Percentiles rank a stretch among this genome's conserved stretches.
These are phyloP conservation scores for Theileria sp. DNA, from an alignment of 169 alveolate species.

Conservation along the genomic window DNA sequence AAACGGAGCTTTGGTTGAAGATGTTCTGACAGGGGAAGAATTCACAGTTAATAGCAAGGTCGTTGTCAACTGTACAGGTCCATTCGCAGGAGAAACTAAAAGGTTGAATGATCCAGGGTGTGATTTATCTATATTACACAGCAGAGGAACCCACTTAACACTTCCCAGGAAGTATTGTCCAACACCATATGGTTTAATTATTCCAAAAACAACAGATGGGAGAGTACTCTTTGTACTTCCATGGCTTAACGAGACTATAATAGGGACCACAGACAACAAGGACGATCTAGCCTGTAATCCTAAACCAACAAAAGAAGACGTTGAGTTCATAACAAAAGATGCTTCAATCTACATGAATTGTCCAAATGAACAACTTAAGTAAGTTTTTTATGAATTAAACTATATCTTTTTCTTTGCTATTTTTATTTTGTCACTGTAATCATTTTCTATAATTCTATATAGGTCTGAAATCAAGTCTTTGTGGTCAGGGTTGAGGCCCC, in stretches of 20 bases:
- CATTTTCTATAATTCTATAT: slow-evolving; percentile 47
- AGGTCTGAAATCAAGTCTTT: slow-evolving; percentile 52
- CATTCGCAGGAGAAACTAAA: slow-evolving; percentile 77
- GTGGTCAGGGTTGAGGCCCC: slow-evolving; percentile 56
- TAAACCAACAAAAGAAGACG: slow-evolving; percentile 71
- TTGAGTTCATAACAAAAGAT: slow-evolving; percentile 81
- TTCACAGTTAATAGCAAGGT: slow-evolving; percentile 82
- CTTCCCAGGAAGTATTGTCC: slow-evolving; percentile 78
- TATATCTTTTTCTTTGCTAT: slow-evolving; percentile 73
- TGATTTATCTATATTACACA: slow-evolving; percentile 56
- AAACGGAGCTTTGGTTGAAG: slow-evolving; percentile 81
- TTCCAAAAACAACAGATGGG: slow-evolving; percentile 90
- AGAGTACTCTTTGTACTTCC: slow-evolving; percentile 88
- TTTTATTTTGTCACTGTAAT: slow-evolving; percentile 9
- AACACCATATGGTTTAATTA: slow-evolving; percentile 80
- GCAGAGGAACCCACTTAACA: slow-evolving; percentile 82
- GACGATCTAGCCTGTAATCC: slow-evolving; percentile 75
- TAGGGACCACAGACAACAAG: slow-evolving; percentile 89
- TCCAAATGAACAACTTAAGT: slow-evolving; percentile 60
- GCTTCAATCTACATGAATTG: slow-evolving; percentile 70
- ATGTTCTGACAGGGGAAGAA: slow-evolving; percentile 76
- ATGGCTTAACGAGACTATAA: slow-evolving; percentile 81
- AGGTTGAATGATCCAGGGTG: slow-evolving; percentile 65
- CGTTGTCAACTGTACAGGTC: slow-evolving; percentile 89
- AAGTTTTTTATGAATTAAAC: slow-evolving; percentile 77